Evolutionary conservation across 2,329 filamentous ascomycete genomes (phyloP), one percentile per base, ranked within the genome.

Genomic region (Epichloe sp.): DNA sequence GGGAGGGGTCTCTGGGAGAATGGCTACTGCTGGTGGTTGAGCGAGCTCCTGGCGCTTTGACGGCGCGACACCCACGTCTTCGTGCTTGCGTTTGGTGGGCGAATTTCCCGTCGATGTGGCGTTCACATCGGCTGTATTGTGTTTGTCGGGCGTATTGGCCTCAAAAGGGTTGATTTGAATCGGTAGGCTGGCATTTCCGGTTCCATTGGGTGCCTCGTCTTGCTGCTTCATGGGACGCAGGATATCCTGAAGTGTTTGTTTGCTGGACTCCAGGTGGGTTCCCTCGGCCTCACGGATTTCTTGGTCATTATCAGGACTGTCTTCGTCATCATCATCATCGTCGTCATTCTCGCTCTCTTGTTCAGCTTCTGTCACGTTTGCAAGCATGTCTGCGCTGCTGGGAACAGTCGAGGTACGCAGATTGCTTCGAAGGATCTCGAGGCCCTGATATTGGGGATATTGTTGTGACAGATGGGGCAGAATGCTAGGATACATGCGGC

Each of bases 401-500:
- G 60, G 52, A 50, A 59, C 58, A 49, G 59, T 57, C 10, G 59
- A 62, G 3, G 69, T 67, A 8, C 76, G 70, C 21, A 88, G 68
- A 55, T 79, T 80, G 57, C 74, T 77, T 44, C 78, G 72, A 51
- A 96, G 65, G 10, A 85, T 76, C 66, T 96, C 90, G 1, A 93
- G 79, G 15, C 76, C 77, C 52, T 78, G 72, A 47, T 83, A 78
- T 11, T 75, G 65, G 0, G 81, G 74, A 59, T 82, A 86, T 48
- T 79, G 76, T 50, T 82, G 77, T 7, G 81, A 78, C 26, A 96
- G 70, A 59, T 95, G 86, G 0, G 91, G 90, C 46, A 95, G 68
- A 46, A 95, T 83, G 63, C 84, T 93, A 31, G 85, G 75, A 54
- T 82, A 79, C 48, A 79, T 77, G 56, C 79, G 73, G 42, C 83